Base-by-base conservation (phyloP, 176 grass and related monocot species). In the Metroxylon sagu region DNA sequence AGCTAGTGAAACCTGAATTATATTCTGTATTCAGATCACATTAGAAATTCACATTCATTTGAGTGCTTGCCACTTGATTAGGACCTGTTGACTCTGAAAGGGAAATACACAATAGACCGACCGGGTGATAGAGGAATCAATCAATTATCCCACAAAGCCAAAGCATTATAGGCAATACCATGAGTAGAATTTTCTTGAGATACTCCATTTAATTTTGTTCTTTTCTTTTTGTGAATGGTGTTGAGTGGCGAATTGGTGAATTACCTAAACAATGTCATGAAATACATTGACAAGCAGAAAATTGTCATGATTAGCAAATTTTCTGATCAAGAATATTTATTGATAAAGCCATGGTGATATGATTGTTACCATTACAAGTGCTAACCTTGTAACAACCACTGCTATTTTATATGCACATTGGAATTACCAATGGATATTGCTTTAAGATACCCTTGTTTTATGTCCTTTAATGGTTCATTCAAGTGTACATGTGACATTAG, bases 111-210 rank as follows among this genome's bases (percentile, higher is more conserved):
- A 21, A 68, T 69, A 23, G 1, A 23, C 61, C 77, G 87, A 64
- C 93, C 79, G 63, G 79, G 81, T 48, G 57, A 23, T 19, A 64
- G 93, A 92, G 81, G 93, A 98, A 75, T 92, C 93, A 52, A 98
- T 98, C 82, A 98, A 89, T 65, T 87, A 98, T 65, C 87, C 93
- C 15, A 92, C 93, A 27, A 98, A 98, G 26, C 93, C 93, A 8
- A 92, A 78, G 70, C 87, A 98, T 68, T 98, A 98, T 27, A 92
- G 93, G 87, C 75, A 87, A 98, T 98, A 83, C 79, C 87, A 88
- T 98, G 60, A 83, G 87, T 91, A 23, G 16, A 63, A 25, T 66
- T 70, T 52, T 16, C 16, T 60, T 49, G 66, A 0, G 0, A 64
- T 25, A 60, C 68, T 64, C 5, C 50, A 71, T 3, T 21, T 25